Percentiles rank a stretch among this genome's conserved stretches.
Evolutionary conservation across 768 basidiomycete genomes (phyloP).

Genomic region (Holtermannia corniformis): DNA sequence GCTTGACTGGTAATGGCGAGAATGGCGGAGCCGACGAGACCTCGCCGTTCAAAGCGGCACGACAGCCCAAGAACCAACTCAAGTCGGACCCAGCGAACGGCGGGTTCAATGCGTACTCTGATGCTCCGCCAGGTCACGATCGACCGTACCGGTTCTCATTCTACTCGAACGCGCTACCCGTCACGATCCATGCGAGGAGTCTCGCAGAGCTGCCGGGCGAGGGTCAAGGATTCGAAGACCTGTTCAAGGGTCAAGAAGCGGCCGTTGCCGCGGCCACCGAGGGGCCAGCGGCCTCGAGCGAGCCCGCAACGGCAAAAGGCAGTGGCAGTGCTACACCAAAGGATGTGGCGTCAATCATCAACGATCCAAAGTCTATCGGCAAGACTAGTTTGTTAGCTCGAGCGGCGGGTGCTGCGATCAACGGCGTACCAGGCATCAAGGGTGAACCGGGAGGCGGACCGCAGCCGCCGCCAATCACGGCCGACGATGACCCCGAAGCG

Average conservation of each 20-base stretch:
- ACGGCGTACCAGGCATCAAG: slow-evolving; percentile 4
- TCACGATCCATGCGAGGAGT: slow-evolving; percentile 90
- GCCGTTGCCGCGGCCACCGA: slow-evolving; percentile 1
- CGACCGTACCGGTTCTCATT: slow-evolving; percentile 96
- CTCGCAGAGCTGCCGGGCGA: slow-evolving; percentile 88
- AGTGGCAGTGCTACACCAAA: not conserved
- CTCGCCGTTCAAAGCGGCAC: slow-evolving; percentile 26
- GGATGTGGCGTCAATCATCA: slow-evolving; percentile 3
- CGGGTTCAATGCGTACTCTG: slow-evolving; percentile 28
- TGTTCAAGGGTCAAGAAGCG: slow-evolving; percentile 52
- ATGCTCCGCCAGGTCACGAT: slow-evolving; percentile 51
- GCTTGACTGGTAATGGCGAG: slow-evolving; percentile 4
- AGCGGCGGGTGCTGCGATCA: slow-evolving; percentile 20
- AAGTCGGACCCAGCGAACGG: slow-evolving; percentile 6
- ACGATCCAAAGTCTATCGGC: slow-evolving; percentile 2
- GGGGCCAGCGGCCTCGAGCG: slow-evolving; percentile 4
- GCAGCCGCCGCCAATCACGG: not conserved
- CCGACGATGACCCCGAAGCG: slow-evolving; percentile 52
- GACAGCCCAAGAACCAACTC: slow-evolving; percentile 25
- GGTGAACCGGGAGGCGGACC: slow-evolving; percentile 12
- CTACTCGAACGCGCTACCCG: slow-evolving; percentile 83
- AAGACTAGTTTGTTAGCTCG: slow-evolving; percentile 27
- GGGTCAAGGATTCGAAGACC: slow-evolving; percentile 81
- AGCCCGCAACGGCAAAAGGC: slow-evolving; percentile 5
- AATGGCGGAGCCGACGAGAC: slow-evolving; percentile 10